phyloP scores from a whole-genome alignment of 345 rosid species.

The Trapa incisa region DNA sequence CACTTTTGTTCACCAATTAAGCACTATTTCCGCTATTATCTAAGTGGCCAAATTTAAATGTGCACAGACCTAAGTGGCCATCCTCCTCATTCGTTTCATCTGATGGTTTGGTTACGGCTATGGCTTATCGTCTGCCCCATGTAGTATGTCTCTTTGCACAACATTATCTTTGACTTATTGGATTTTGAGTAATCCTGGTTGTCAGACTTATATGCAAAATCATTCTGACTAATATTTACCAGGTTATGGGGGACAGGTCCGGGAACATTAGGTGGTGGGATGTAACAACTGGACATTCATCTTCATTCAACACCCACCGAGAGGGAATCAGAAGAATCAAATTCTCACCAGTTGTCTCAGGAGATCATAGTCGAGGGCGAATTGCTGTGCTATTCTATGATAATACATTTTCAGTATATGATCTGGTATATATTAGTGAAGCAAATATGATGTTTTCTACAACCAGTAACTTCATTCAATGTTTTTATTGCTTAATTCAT shows the following conservation, averaged over 20 bases:
- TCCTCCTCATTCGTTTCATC: conserved; percentile 86
- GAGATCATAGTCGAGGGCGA: conserved; percentile 92
- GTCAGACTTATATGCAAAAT: background rate
- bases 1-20: background rate
- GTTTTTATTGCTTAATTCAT: background rate
- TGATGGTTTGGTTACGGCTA: conserved; percentile 89
- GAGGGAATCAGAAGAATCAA: conserved; percentile 91
- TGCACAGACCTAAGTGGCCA: conserved; percentile 95
- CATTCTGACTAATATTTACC: conserved; percentile 9
- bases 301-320: conserved; percentile 80
- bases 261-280: conserved; percentile 99
- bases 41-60: conserved; percentile 16
- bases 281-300: conserved; percentile 88
- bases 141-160: conserved; percentile 48
- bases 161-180: background rate
- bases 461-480: background rate
- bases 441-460: conserved; percentile 1
- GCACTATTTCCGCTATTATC: background rate
- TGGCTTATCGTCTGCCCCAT: conserved; percentile 96
- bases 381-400: conserved; percentile 90
- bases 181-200: background rate
- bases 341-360: conserved; percentile 88
- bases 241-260: conserved; percentile 64
- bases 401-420: conserved; percentile 86
- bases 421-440: conserved; percentile 55